Base-by-base conservation (phyloP, 176 grass and related monocot genomes). In the Oryza coarctata region DNA sequence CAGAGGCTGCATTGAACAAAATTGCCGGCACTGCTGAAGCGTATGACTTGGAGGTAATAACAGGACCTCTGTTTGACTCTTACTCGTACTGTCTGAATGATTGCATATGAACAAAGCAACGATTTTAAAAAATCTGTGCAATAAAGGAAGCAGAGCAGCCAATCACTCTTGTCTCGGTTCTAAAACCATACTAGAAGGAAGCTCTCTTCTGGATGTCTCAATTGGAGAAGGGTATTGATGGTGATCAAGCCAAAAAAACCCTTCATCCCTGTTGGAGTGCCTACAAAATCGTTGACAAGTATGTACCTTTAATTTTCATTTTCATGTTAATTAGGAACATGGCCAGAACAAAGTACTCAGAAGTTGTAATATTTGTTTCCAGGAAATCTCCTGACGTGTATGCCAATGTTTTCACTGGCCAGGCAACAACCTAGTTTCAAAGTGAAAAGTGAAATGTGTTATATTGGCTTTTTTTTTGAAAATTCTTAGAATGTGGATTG, bases 181-280 rank as follows among this genome's bases (percentile, higher is more conserved):
- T 97, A 70, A 87, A 90, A 77, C 95, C 92, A 4, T 97, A 97
- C 75, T 92, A 97, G 71, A 97, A 94, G 52, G 88, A 97, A 82
- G 95, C 95, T 78, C 88, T 94, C 52, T 89, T 92, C 70, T 94
- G 95, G 92, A 97, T 97, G 95, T 92, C 92, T 39, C 87, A 88
- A 82, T 80, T 97, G 66, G 95, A 94, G 88, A 91, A 94, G 70
- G 92, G 92, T 49, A 69, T 74, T 22, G 80, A 80, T 69, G 73
- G 79, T 27, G 79, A 91, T 41, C 30, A 88, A 77, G 86, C 77
- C 71, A 70, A 73, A 44, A 87, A 86, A 89, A 79, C 95, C 58
- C 84, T 97, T 44, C 84, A 97, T 87, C 95, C 95, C 20, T 97
- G 95, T 64, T 94, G 88, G 88, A 88, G 83, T 77, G 85, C 92